Evolutionary conservation across 140 eudicot genomes (phyloP), one percentile per base, ranked within the genome.

Genomic region (Artemisia princeps): DNA sequence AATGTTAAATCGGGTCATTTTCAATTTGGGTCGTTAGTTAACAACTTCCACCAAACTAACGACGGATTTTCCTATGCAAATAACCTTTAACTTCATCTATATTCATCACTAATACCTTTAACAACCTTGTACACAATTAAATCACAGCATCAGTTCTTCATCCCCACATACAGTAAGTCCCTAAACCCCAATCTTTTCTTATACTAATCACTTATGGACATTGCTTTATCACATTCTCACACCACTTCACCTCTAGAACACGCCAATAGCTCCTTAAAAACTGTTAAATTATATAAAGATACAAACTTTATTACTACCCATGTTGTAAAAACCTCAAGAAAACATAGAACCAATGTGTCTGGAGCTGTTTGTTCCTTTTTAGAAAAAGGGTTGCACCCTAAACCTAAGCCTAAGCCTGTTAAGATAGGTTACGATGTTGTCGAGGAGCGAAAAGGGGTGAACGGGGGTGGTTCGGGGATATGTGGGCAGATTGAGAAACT

Each of bases 401-500:
- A 81, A 33, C 83, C 89, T 53, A 75, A 68, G 72, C 82, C 80
- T 0, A 87, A 71, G 46, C 87, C 82, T n/a, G 37, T 72, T 37
- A 37, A 37, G 2, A 37, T 6, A 37, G 44, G 9, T 37, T 37
- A 37, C 44, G 44, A 53, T 6, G 60, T 67, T 37, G 48, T 45
- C 45, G 58, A 75, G 55, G 64, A 70, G 24, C 33, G 56, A 28
- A 45, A 23, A 37, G 44, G 44, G 44, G 44, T 7, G 8, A 42
- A 54, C 24, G 62, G 56, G 11, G 3, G 6, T 0, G 6, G 33
- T 26, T 26, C 75, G 40, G 76, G 84, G 8, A 58, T 88, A 37
- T 81, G 85, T 77, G 72, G 77, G 37, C 83, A 80, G 79, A 84
- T 88, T 30, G 95, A 88, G 73, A 84, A 82, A 23, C 49, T 82